phyloP scores from a whole-genome alignment of 495 filamentous ascomycete genomes.

The Aspergillus hancockii region DNA sequence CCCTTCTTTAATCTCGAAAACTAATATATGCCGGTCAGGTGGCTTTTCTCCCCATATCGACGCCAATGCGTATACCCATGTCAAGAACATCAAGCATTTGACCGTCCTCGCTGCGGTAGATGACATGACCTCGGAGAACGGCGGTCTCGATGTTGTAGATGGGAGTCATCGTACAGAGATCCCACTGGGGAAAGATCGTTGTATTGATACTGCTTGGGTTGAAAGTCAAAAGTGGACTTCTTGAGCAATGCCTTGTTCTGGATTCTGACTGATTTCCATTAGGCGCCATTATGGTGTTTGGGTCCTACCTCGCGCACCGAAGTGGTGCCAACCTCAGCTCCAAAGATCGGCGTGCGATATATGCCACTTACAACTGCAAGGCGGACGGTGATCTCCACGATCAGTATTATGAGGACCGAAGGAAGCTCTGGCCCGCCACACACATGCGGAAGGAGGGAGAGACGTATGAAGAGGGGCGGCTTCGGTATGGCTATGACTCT shows the following conservation, averaged over 20 bases:
- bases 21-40: slow-evolving; percentile 9
- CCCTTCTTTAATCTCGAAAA: background rate
- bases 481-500: slow-evolving; percentile 42
- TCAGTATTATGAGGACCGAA: slow-evolving; percentile 44
- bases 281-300: slow-evolving; percentile 47
- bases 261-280: background rate
- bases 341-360: slow-evolving; percentile 42
- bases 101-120: slow-evolving; percentile 47
- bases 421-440: slow-evolving; percentile 44
- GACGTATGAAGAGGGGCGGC: slow-evolving; percentile 39
- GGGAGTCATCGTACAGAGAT: slow-evolving; percentile 43
- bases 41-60: slow-evolving; percentile 49
- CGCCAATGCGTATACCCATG: slow-evolving; percentile 48
- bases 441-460: slow-evolving; percentile 43
- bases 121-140: slow-evolving; percentile 39
- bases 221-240: slow-evolving; percentile 39
- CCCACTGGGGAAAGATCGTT: slow-evolving; percentile 39
- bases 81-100: slow-evolving; percentile 48
- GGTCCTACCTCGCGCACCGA: slow-evolving; percentile 47
- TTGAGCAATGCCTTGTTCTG: slow-evolving; percentile 10
- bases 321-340: slow-evolving; percentile 41
- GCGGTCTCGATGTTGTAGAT: slow-evolving; percentile 46
- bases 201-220: slow-evolving; percentile 42
- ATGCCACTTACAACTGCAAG: slow-evolving; percentile 47
- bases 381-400: slow-evolving; percentile 44